Conservation (phyloP, 2,329 filamentous ascomycete species). For the Aspergillus aculeatinus region DNA sequence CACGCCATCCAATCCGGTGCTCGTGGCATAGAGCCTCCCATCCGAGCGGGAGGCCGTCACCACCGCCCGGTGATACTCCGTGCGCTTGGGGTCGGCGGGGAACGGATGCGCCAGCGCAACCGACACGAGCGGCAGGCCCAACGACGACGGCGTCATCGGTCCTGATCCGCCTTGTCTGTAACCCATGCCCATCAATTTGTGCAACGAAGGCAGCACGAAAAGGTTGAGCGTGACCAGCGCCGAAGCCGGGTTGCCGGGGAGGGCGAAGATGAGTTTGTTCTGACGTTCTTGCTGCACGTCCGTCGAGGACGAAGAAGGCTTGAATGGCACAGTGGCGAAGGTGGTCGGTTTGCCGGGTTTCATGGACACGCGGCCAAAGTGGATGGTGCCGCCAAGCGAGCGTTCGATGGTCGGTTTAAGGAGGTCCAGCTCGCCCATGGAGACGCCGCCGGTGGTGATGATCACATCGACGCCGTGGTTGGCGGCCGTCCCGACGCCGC, state of each 20-base stretch:
- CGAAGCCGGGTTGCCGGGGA: conserved; percentile 91
- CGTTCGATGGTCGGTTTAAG: conserved; percentile 96
- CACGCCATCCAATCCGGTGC: conserved; percentile 66
- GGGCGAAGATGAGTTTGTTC: conserved; percentile 75
- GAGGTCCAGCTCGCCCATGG: conserved; percentile 96
- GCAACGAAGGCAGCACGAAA: conserved; percentile 85
- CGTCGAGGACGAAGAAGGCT: conserved; percentile 33
- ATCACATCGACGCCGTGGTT: conserved; percentile 66
- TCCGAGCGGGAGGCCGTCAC: conserved; percentile 62
- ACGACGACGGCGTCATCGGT: conserved; percentile 13
- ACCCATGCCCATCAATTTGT: conserved; percentile 68
- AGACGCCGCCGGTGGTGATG: conserved; percentile 90
- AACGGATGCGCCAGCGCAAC: conserved; percentile 74
- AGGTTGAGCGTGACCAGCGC: conserved; percentile 91
- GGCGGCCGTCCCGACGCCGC: conserved; percentile 50
- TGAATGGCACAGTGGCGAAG: conserved; percentile 80
- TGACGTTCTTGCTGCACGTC: conserved; percentile 57
- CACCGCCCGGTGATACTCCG: conserved; percentile 87
- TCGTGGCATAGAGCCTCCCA: conserved; percentile 69
- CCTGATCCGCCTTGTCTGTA: conserved; percentile 10
- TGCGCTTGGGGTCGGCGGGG: conserved; percentile 68
- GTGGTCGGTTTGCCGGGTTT: conserved; percentile 98
- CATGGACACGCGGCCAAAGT: conserved; percentile 95
- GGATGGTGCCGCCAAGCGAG: conserved; percentile 83
- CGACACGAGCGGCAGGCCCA: conserved; percentile 69